Evolutionary conservation across 2,329 filamentous ascomycete species (phyloP), one percentile per base, ranked within the genome.

Genomic region (Alternaria viburni): DNA sequence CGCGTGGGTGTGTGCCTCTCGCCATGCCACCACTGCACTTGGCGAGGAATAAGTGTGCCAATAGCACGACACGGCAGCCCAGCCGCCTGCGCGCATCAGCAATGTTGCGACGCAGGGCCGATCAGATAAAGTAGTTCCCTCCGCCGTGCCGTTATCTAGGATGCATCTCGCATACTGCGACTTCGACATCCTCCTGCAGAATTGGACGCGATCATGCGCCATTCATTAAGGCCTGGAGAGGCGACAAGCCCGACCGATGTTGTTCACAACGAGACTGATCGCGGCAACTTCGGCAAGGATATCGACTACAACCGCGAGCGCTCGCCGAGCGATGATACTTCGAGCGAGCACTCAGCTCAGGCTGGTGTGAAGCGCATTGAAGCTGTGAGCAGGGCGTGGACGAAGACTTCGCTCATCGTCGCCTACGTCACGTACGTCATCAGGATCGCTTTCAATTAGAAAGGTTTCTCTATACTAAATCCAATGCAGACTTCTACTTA

Each of bases 281-380:
- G 46, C 21, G 57, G 56, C 17, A 55, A 58, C 21, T 55, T 54
- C 32, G 60, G 47, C 5, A 69, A 69, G 12, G 59, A 67, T 32
- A 26, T 50, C 1, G 59, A 65, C 6, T 32, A 59, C 17, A 52
- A 44, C 5, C 55, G 43, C 51, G 65, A 64, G 3, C 23, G 28
- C 3, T 43, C 41, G 6, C 57, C 55, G 7, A 57, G 54, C 45
- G 62, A 71, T 10, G 61, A 72, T 32, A 61, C 59, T 17, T 54
- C 52, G 3, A 65, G 66, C 17, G 60, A 66, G 4, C 12, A 13
- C 1, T 41, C 50, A 8, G 74, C 76, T 7, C 83, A 85, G 69
- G 80, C 80, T 32, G 84, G 84, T 62, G 84, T 86, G 41, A 81
- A 81, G 73, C 81, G 80, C 23, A 79, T 83, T 3, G 83, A 86